Base-by-base conservation (phyloP, 2,329 filamentous ascomycete genomes). In the Neurospora sp. region DNA sequence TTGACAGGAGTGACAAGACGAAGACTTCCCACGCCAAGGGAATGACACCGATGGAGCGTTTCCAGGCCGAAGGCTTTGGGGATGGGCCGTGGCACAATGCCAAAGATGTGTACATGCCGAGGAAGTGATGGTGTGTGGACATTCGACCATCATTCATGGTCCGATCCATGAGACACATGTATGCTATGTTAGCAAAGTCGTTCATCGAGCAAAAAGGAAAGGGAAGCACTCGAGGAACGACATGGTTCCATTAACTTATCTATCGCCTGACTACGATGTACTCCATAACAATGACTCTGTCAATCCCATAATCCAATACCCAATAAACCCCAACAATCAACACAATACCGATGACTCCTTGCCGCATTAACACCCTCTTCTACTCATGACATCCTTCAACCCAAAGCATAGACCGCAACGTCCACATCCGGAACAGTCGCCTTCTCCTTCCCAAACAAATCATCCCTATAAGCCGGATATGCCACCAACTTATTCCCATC, bases 401-500 rank as follows among this genome's bases (percentile, higher is more conserved):
- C 23, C 28, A 46, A 46, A 36, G 23, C 40, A 33, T 68, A 58
- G 36, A 23, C 38, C 8, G 67, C 39, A 40, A 39, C 33, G 23
- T 15, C 19, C 36, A 67, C 23, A 67, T 70, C 67, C 58, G 23
- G 46, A 46, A 66, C 67, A 62, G 78, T 76, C 38, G 76, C 74
- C 52, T 71, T 66, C 1, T 76, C 77, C 19, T 67, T 71, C 9
- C 68, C 72, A 40, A 79, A 72, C 76, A 78, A 73, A 38, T 71
- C 73, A 68, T 79, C 78, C 71, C 73, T 77, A 39, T 78, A 79
- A 19, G 75, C 74, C 36, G 77, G 76, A 69, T 72, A 78, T 66
- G 76, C 71, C 13, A 77, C 76, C 40, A 70, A 58, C 15, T 68
- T 68, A 7, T 66, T 71, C 4, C 33, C 23, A 69, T 72, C 71